Evolutionary conservation across 2,329 filamentous ascomycete genomes (phyloP).

Genomic region (Verruconis gallopava): DNA sequence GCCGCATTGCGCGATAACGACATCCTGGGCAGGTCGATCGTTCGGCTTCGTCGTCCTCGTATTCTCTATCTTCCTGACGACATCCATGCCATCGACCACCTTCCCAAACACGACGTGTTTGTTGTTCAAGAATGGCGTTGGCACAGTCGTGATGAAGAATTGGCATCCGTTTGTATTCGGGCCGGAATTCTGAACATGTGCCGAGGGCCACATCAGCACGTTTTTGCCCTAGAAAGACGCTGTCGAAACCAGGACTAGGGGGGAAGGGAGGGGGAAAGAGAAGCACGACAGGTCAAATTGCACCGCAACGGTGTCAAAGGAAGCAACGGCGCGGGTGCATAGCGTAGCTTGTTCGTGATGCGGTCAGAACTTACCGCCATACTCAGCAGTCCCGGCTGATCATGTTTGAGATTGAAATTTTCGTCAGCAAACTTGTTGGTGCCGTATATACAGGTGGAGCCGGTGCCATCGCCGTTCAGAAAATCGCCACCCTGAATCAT

Average conservation of each 20-base stretch:
- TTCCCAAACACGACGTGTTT: constrained; percentile 96
- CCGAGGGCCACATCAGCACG: neutral
- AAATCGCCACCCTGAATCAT: constrained; percentile 98
- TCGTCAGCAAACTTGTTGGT: constrained; percentile 77
- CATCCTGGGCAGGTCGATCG: constrained; percentile 75
- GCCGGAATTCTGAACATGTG: constrained; percentile 57
- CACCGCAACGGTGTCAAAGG: neutral
- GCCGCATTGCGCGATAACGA: constrained; percentile 75
- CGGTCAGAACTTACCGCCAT: constrained; percentile 78
- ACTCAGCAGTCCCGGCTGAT: constrained; percentile 64
- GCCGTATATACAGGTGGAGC: constrained; percentile 79
- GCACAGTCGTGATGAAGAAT: constrained; percentile 90
- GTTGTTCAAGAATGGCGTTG: constrained; percentile 75
- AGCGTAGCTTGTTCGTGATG: too few relatives aligned
- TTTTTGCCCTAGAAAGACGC: too few relatives aligned
- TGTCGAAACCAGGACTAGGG: constrained; percentile 1
- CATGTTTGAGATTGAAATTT: constrained; percentile 72
- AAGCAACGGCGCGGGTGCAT: neutral
- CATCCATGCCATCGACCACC: constrained; percentile 79
- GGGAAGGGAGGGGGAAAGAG: constrained; percentile 10
- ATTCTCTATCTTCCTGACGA: constrained; percentile 84
- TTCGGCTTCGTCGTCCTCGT: constrained; percentile 65
- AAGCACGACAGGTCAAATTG: neutral
- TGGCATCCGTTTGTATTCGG: constrained; percentile 89
- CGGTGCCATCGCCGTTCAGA: constrained; percentile 82